phyloP scores from a whole-genome alignment of 2,329 filamentous ascomycete species.

The Macroventuria anomochaeta region DNA sequence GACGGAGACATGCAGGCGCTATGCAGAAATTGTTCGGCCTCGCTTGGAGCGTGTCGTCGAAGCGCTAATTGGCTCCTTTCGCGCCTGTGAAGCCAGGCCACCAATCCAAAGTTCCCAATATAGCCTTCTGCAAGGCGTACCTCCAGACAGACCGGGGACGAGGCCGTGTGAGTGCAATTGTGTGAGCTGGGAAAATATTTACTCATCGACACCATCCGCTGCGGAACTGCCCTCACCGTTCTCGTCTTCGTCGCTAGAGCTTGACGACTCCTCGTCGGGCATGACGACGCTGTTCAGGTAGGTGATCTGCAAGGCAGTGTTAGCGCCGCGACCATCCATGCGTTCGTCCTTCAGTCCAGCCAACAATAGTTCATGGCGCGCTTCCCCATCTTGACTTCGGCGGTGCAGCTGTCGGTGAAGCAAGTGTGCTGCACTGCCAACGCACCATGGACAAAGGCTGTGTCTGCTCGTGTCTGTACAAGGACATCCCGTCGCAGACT shows the following conservation, averaged over 20 bases:
- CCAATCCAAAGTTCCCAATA: constrained; percentile 23
- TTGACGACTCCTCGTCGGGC: constrained; percentile 52
- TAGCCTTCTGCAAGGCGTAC: constrained; percentile 2
- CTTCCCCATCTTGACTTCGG: constrained; percentile 15
- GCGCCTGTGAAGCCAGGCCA: constrained; percentile 24
- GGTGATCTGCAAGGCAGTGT: constrained; percentile 51
- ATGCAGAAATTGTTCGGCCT: constrained; percentile 26
- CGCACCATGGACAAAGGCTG: constrained; percentile 32
- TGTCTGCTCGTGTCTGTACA: constrained; percentile 20
- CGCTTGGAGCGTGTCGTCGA: constrained; percentile 25
- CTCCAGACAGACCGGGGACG: neutral
- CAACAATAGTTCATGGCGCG: constrained; percentile 17
- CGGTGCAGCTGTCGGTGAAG: constrained; percentile 32
- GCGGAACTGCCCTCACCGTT: constrained; percentile 12
- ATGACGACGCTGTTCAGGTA: constrained; percentile 59
- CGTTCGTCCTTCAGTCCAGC: constrained; percentile 15
- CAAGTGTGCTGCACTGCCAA: constrained; percentile 44
- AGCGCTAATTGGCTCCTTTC: constrained; percentile 35
- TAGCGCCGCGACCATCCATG: constrained; percentile 29
- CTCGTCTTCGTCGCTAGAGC: constrained; percentile 38
- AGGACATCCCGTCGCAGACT: constrained; percentile 25
- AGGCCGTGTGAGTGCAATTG: neutral
- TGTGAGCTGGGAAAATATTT: neutral
- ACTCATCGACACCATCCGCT: constrained; percentile 21
- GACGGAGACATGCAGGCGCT: constrained; percentile 23